These are phyloP conservation scores for Populus tremula DNA, from an alignment of 345 rosid genomes.

Conservation along the genomic window DNA sequence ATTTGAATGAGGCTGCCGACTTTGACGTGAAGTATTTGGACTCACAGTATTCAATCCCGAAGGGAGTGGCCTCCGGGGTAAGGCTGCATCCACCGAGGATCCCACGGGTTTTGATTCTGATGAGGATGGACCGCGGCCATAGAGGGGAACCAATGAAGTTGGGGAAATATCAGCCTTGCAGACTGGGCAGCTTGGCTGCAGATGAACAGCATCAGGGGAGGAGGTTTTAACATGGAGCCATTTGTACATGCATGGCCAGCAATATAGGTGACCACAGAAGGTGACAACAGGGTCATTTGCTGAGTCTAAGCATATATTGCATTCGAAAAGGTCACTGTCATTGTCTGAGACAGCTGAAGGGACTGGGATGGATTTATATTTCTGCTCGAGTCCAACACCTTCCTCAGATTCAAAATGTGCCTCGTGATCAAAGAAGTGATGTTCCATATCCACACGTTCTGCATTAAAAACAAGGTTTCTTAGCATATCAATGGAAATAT, in stretches of 20 bases:
- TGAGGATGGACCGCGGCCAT: slow-evolving; percentile 16
- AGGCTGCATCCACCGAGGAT: not conserved
- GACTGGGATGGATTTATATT: slow-evolving; percentile 28
- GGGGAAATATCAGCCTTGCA: slow-evolving; percentile 27
- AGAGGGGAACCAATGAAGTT: slow-evolving; percentile 28
- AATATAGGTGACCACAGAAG: slow-evolving; percentile 34
- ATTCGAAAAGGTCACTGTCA: slow-evolving; percentile 11
- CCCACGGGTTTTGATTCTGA: slow-evolving; percentile 1
- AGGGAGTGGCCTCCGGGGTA: slow-evolving; percentile 23
- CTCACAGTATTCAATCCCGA: not conserved
- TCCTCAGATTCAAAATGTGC: slow-evolving; percentile 31
- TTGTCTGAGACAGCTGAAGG: slow-evolving; percentile 17
- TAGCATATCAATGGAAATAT: not conserved
- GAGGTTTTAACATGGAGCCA: slow-evolving; percentile 25
- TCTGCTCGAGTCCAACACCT: slow-evolving; percentile 30
- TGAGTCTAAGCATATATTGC: slow-evolving; percentile 35
- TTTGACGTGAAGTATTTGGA: slow-evolving; percentile 12
- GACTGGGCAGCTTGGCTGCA: slow-evolving; percentile 30
- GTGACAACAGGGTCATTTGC: slow-evolving; percentile 38
- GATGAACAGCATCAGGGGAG: slow-evolving; percentile 13
- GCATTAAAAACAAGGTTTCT: not conserved
- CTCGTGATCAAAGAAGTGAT: slow-evolving; percentile 37
- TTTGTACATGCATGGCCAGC: slow-evolving; percentile 38
- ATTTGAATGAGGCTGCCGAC: slow-evolving; percentile 22
- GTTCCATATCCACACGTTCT: slow-evolving; percentile 40